Conservation (phyloP, 495 filamentous ascomycete species). For the Clavariopsis aquatica region DNA sequence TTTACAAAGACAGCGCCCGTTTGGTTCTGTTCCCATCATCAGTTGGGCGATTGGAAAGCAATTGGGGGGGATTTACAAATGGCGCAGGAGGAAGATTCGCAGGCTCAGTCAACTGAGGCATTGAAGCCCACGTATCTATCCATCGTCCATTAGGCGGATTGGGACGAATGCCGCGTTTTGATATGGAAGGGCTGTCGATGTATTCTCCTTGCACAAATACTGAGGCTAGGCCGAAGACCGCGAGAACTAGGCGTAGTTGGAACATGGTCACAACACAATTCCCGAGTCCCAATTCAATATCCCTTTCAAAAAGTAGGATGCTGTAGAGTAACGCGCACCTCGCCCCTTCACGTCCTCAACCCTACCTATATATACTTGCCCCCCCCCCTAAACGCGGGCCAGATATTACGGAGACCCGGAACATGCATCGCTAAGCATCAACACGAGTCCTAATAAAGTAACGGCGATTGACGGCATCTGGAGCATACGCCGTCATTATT, state of each 20-base stretch:
- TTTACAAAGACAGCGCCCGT: constrained; percentile 49
- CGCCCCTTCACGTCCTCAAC: background rate
- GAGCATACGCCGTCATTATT: background rate
- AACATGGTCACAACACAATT: background rate
- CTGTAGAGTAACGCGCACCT: background rate
- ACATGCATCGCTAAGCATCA: constrained; percentile 4
- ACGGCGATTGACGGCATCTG: background rate
- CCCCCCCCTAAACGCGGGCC: background rate
- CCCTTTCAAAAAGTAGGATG: too few relatives aligned
- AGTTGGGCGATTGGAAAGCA: background rate
- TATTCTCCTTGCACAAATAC: background rate
- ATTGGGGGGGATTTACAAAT: constrained; percentile 51
- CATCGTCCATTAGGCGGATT: constrained; percentile 51
- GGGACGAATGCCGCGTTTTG: constrained; percentile 1
- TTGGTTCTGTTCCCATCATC: constrained; percentile 40
- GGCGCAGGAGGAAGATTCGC: constrained; percentile 61
- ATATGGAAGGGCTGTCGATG: background rate
- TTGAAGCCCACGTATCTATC: constrained; percentile 66
- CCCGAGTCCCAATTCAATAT: background rate
- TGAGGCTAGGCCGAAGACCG: background rate
- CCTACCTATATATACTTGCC: background rate
- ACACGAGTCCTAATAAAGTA: constrained; percentile 25
- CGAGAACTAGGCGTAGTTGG: background rate
- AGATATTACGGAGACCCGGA: constrained; percentile 19
- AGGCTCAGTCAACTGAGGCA: constrained; percentile 66